phyloP scores from a whole-genome alignment of 257 asterid species.

The Solanum bulbocastanum region DNA sequence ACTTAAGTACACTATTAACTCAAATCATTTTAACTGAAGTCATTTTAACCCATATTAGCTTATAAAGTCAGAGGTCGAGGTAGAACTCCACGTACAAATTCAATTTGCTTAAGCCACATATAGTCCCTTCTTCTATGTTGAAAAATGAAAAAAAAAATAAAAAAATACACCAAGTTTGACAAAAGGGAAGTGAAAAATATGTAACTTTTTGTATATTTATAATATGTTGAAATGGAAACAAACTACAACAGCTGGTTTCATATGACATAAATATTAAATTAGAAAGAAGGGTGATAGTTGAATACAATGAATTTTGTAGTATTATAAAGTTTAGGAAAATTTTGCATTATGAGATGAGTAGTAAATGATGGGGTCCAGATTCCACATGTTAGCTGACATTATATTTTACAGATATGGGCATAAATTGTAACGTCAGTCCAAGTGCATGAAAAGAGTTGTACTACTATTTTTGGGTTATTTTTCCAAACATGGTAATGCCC shows the following conservation, averaged over 20 bases:
- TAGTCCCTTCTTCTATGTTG: background rate
- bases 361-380: background rate
- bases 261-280: background rate
- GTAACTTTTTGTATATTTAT: background rate
- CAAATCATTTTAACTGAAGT: no score
- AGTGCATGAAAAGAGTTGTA: background rate
- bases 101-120: background rate
- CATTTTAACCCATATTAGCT: no score
- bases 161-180: background rate
- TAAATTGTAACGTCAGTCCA: background rate
- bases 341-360: background rate
- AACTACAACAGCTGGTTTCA: background rate
- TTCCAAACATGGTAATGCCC: background rate
- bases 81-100: background rate
- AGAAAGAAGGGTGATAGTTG: background rate
- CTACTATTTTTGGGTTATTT: background rate
- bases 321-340: background rate
- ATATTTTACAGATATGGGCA: background rate
- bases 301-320: background rate
- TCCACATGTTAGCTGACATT: conserved; percentile 2
- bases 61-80: no score
- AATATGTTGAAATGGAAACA: background rate
- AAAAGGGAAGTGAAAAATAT: background rate
- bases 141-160: background rate
- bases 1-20: no score